These are phyloP conservation scores for Aspergillus arachidicola DNA, from an alignment of 2,329 filamentous ascomycete species.

Conservation along the genomic window DNA sequence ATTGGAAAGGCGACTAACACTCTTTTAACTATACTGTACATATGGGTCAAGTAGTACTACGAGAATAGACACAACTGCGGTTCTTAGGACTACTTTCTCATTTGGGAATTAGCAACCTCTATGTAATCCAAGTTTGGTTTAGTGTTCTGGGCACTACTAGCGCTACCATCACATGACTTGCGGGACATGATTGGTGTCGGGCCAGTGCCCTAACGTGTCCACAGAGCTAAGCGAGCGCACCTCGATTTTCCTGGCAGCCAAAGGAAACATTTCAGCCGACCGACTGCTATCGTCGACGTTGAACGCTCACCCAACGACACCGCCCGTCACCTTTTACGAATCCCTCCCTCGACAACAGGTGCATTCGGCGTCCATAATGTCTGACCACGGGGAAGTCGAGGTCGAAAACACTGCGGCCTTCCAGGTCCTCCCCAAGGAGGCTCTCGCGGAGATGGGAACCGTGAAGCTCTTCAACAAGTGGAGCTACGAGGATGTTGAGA, in stretches of 20 bases:
- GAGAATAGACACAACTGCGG: background rate
- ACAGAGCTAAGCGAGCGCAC: slow-evolving; percentile 48
- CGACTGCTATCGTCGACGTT: slow-evolving; percentile 38
- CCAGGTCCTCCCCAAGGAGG: slow-evolving; percentile 89
- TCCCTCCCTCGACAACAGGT: slow-evolving; percentile 42
- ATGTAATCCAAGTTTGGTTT: slow-evolving; percentile 6
- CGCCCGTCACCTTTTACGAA: slow-evolving; percentile 42
- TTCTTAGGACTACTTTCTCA: background rate
- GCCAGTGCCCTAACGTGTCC: slow-evolving; percentile 42
- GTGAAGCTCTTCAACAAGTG: slow-evolving; percentile 99
- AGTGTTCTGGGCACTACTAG: background rate
- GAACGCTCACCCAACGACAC: slow-evolving; percentile 43
- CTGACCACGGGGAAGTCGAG: slow-evolving; percentile 93
- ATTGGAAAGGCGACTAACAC: background rate
- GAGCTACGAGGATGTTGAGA: slow-evolving; percentile 98
- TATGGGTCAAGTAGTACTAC: background rate
- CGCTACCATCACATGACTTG: slow-evolving; percentile 27
- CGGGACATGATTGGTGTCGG: slow-evolving; percentile 23
- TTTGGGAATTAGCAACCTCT: background rate
- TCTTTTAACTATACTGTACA: background rate
- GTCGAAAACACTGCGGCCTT: slow-evolving; percentile 73
- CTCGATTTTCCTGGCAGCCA: slow-evolving; percentile 40
- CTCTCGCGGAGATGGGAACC: slow-evolving; percentile 83
- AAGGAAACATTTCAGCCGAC: slow-evolving; percentile 40
- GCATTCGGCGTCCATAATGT: slow-evolving; percentile 67